These are phyloP conservation scores for Syzygium grande DNA, from an alignment of 345 rosid species.

Conservation along the genomic window DNA sequence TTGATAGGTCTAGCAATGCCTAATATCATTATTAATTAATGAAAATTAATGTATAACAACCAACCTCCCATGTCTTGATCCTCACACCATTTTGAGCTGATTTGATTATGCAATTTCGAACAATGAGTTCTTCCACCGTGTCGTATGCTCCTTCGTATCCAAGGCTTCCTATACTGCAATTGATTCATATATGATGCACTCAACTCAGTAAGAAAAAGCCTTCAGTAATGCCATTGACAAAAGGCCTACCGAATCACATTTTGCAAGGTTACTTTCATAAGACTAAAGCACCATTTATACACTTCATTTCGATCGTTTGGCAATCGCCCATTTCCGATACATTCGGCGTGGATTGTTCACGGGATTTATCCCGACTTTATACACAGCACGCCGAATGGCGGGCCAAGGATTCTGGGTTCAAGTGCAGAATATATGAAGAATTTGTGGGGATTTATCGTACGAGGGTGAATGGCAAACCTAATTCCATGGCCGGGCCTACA, in stretches of 20 bases:
- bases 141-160: slow-evolving; percentile 12
- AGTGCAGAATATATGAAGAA: not conserved
- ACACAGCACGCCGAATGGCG: not conserved
- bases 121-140: slow-evolving; percentile 22
- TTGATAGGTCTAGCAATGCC: no score
- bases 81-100: slow-evolving; percentile 23
- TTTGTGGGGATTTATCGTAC: no score
- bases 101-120: slow-evolving; percentile 12
- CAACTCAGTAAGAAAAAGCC: not conserved
- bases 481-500: slow-evolving; percentile 35
- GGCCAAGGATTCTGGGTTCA: not conserved
- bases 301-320: no score
- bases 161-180: slow-evolving; percentile 12
- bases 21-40: not conserved
- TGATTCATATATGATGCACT: not conserved
- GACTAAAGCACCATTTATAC: no score
- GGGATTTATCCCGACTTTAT: not conserved
- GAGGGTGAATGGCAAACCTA: slow-evolving; percentile 2
- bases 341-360: no score
- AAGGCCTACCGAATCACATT: not conserved
- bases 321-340: no score
- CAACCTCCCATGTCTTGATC: slow-evolving; percentile 33
- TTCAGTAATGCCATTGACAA: not conserved
- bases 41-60: not conserved
- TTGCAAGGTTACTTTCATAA: not conserved